Base-by-base conservation (phyloP, 495 filamentous ascomycete species). In the Amniculicola lignicola region DNA sequence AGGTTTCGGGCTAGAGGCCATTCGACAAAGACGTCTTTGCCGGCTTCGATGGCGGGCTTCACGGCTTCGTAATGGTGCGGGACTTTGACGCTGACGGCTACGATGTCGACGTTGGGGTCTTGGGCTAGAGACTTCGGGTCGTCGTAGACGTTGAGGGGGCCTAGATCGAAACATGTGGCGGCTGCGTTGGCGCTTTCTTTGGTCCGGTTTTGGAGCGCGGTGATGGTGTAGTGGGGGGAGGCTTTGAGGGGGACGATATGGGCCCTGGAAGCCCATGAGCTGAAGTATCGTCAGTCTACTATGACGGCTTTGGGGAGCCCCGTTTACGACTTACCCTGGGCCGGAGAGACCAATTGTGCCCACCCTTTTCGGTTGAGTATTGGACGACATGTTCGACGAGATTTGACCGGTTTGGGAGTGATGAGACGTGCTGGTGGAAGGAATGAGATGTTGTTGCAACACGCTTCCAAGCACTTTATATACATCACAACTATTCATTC, bases 11-110 rank as follows among this genome's bases (percentile, higher is more conserved):
- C 72, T 2, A 78, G 57, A 1, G 74, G 73, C 83, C 83, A 86
- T 62, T 86, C 83, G 21, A 79, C 71, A 48, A 70, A 84, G 11
- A 79, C 77, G 27, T 72, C 66, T 61, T 85, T 85, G n/a, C 79
- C 79, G 0, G 79, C 79, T 15, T 65, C 49, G 7, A 87, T 39
- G 12, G 71, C 73, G 1, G 79, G 77, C 14, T 70, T 62, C 29
- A 75, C 67, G 9, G 75, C 67, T 15, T 64, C 59, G 41, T 73
- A 70, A 62, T 86, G 84, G 9, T 68, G 70, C 39, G 82, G 79
- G 0, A 82, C 79, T 3, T 79, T 69, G 0, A 79, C 81, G 18
- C 63, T 70, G 47, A 73, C 75, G 28, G 83, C 77, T 2, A 85
- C 81, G 12, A 85, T 68, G 39, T 85, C 81, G 43, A 86, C 71